These are phyloP conservation scores for Saussurea involucrata DNA, from an alignment of 129 eudicot species.

Conservation along the genomic window DNA sequence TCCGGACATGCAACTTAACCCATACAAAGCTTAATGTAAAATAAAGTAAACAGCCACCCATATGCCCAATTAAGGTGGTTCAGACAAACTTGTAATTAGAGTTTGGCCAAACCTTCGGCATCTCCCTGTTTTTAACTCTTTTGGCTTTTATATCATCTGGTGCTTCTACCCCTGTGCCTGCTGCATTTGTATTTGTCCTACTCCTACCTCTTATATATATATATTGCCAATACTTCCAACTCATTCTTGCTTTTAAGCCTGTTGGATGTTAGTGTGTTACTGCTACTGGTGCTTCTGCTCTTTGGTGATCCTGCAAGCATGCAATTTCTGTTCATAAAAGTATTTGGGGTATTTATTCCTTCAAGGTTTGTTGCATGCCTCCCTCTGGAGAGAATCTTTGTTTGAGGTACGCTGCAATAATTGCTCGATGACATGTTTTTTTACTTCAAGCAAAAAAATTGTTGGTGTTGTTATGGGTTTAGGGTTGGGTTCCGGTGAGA, in stretches of 20 bases:
- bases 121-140: not conserved
- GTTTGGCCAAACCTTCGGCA: not conserved
- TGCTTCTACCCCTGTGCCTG: not conserved
- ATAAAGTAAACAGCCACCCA: not conserved
- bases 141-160: not conserved
- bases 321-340: not conserved
- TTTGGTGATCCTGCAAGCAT: conserved; percentile 18
- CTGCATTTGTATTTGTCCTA: conserved; percentile 3
- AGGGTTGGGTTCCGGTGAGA: no score
- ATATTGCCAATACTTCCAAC: not conserved
- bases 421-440: not conserved
- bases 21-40: no score
- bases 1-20: no score
- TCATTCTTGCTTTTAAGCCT: not conserved
- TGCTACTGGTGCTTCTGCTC: conserved; percentile 4
- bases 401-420: not conserved
- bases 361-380: not conserved
- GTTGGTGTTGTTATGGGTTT: not conserved
- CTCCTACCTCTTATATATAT: not conserved
- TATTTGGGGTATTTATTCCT: conserved; percentile 13
- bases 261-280: conserved; percentile 16
- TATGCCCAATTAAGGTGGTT: not conserved
- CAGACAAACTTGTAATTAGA: not conserved
- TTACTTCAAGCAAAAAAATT: not conserved
- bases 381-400: not conserved